Conservation (phyloP, 805 yeast species). For the Lachancea fermentati region DNA sequence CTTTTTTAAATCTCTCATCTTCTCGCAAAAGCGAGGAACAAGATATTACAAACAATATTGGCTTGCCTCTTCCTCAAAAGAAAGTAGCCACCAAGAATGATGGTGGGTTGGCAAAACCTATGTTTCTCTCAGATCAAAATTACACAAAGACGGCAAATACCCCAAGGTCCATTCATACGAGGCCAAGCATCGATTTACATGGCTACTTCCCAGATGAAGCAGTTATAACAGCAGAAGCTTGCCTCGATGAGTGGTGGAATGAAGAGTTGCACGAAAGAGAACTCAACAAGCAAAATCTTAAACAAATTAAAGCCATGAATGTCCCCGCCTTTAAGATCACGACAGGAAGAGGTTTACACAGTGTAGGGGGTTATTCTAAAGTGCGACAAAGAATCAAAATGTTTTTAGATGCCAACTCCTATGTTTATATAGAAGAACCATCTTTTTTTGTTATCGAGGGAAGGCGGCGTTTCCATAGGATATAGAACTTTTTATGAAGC, state of each 20-base stretch:
- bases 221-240: slow-evolving; percentile 30
- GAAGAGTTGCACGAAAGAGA: slow-evolving; percentile 44
- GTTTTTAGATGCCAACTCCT: slow-evolving; percentile 35
- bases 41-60: neutral
- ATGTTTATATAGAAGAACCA: slow-evolving; percentile 41
- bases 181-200: slow-evolving; percentile 49
- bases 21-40: slow-evolving; percentile 2
- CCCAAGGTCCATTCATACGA: neutral
- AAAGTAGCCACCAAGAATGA: neutral
- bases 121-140: slow-evolving; percentile 1
- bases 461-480: slow-evolving; percentile 13
- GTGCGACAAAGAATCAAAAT: slow-evolving; percentile 41
- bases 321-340: slow-evolving; percentile 43
- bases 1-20: slow-evolving; percentile 17
- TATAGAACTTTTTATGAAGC: neutral
- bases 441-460: slow-evolving; percentile 44
- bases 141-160: slow-evolving; percentile 3
- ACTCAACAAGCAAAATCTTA: slow-evolving; percentile 33
- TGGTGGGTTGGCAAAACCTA: neutral
- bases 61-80: neutral
- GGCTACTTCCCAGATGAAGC: slow-evolving; percentile 46
- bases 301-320: slow-evolving; percentile 35
- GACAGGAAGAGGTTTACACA: slow-evolving; percentile 71
- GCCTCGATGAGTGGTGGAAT: slow-evolving; percentile 57
- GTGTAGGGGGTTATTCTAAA: slow-evolving; percentile 49